Evolutionary conservation across 805 yeast species (phyloP).

Genomic region (Nakazawaea holstii): DNA sequence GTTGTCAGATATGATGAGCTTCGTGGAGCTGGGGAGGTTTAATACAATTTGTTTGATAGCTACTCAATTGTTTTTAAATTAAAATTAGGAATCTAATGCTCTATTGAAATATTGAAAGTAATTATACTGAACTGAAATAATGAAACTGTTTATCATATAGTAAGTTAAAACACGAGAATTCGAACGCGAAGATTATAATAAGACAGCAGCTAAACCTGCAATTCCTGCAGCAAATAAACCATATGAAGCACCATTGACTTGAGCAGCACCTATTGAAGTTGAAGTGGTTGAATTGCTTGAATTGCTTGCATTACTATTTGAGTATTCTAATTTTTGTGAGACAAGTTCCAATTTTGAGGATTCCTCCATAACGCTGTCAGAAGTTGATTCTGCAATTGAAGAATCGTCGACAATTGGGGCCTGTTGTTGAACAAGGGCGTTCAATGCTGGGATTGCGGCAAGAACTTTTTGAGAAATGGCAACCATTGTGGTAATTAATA

Average conservation of each 20-base stretch:
- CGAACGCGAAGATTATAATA: background rate
- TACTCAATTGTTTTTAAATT: no score
- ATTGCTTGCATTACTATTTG: conserved; percentile 8
- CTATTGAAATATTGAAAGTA: no score
- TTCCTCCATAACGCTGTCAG: conserved; percentile 18
- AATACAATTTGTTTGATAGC: background rate
- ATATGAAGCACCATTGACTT: conserved; percentile 4
- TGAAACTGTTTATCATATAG: no score
- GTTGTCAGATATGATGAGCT: conserved; percentile 33
- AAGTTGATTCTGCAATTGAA: conserved; percentile 53
- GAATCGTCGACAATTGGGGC: conserved; percentile 49
- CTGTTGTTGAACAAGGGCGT: conserved; percentile 12
- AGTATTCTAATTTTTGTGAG: background rate
- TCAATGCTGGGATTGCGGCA: conserved; percentile 1
- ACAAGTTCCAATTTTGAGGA: background rate
- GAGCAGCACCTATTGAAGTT: conserved; percentile 11
- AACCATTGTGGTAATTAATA: background rate
- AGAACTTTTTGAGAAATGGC: conserved; percentile 1
- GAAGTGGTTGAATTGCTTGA: conserved; percentile 9
- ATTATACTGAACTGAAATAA: no score
- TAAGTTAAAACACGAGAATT: no score
- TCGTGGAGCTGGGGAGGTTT: conserved; percentile 17
- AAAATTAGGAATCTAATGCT: no score
- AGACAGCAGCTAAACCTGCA: conserved; percentile 16
- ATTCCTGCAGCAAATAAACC: conserved; percentile 11